Evolutionary conservation across 495 filamentous ascomycete genomes (phyloP).

Genomic region (Penicillium salamii): DNA sequence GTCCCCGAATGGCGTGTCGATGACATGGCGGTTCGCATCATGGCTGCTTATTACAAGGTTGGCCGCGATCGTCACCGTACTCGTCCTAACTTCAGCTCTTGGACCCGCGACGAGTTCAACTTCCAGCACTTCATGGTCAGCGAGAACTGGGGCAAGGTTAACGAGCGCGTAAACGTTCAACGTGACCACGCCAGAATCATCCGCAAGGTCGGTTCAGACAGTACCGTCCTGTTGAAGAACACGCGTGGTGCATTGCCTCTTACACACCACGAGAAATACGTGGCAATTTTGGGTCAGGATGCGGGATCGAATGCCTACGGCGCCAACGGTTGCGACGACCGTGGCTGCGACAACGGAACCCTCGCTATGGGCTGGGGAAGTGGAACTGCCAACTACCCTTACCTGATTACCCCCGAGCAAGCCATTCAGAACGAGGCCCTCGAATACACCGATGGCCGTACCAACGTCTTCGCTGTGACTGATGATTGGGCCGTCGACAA

Average conservation of each 20-base stretch:
- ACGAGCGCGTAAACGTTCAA: slow-evolving; percentile 82
- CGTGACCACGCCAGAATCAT: slow-evolving; percentile 69
- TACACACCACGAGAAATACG: slow-evolving; percentile 65
- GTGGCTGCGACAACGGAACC: slow-evolving; percentile 82
- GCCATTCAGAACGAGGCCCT: slow-evolving; percentile 76
- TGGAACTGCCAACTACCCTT: slow-evolving; percentile 86
- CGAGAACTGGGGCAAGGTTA: slow-evolving; percentile 66
- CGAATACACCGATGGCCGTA: slow-evolving; percentile 40
- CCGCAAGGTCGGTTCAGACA: slow-evolving; percentile 69
- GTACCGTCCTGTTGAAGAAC: slow-evolving; percentile 90
- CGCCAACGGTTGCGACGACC: slow-evolving; percentile 82
- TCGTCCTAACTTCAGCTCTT: slow-evolving; percentile 83
- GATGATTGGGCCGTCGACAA: slow-evolving; percentile 66
- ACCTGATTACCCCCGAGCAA: slow-evolving; percentile 81
- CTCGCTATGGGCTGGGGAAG: slow-evolving; percentile 95
- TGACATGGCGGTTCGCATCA: slow-evolving; percentile 90
- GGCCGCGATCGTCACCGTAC: slow-evolving; percentile 61
- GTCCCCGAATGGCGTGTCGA: slow-evolving; percentile 88
- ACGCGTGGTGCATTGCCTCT: slow-evolving; percentile 70
- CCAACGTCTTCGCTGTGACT: slow-evolving; percentile 65
- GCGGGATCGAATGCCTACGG: slow-evolving; percentile 74
- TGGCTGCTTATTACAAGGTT: slow-evolving; percentile 91
- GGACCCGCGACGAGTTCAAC: slow-evolving; percentile 75
- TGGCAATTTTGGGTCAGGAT: slow-evolving; percentile 84
- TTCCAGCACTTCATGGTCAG: slow-evolving; percentile 59